Percentiles rank a stretch among this genome's conserved stretches.
phyloP scores from a whole-genome alignment of 78 protist genomes.

The Speleostelium caveatum region DNA sequence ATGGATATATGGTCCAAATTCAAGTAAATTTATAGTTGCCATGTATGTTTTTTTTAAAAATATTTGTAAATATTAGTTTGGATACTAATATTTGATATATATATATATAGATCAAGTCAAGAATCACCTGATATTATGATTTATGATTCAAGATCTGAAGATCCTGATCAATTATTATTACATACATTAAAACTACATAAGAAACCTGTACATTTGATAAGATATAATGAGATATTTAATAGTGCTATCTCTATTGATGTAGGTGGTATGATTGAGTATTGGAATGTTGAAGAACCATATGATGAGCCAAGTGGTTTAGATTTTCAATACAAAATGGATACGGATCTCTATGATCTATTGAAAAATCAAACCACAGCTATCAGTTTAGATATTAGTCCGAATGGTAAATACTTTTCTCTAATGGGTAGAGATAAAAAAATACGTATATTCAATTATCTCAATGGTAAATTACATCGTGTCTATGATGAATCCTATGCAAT shows the following conservation, averaged over 20 bases:
- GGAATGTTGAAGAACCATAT: slow-evolving; percentile 65
- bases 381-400: slow-evolving; percentile 69
- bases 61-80: neutral
- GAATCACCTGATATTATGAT: slow-evolving; percentile 69
- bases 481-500: slow-evolving; percentile 86
- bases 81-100: neutral
- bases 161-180: neutral
- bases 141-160: slow-evolving; percentile 33
- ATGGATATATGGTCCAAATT: slow-evolving; percentile 59
- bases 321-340: slow-evolving; percentile 89
- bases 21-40: slow-evolving; percentile 56
- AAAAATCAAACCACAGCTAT: slow-evolving; percentile 68
- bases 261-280: slow-evolving; percentile 89
- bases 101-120: slow-evolving; percentile 29
- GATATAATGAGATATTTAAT: slow-evolving; percentile 29
- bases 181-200: slow-evolving; percentile 30
- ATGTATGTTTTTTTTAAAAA: slow-evolving; percentile 18
- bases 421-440: slow-evolving; percentile 82
- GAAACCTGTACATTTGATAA: slow-evolving; percentile 58
- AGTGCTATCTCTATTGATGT: slow-evolving; percentile 80
- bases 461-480: slow-evolving; percentile 84
- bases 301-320: slow-evolving; percentile 32
- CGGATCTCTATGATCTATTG: slow-evolving; percentile 92
- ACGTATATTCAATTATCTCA: slow-evolving; percentile 80
- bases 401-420: slow-evolving; percentile 83